phyloP scores from a whole-genome alignment of 2,329 filamentous ascomycete species.

The Colletotrichum agaves region DNA sequence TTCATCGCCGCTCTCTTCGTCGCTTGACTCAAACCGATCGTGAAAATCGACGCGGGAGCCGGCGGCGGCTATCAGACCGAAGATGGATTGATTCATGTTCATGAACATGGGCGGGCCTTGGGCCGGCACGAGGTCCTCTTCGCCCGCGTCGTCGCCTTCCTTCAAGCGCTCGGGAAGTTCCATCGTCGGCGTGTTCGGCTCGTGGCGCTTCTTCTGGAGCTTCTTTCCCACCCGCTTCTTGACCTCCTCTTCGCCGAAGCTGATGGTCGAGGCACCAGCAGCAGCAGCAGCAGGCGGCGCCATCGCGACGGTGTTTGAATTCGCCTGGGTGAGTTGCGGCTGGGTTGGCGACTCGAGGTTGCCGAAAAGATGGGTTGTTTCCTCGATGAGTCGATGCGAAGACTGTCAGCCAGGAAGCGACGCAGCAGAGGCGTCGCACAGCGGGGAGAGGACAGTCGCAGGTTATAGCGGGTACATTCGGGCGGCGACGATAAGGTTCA shows the following conservation, averaged over 20 bases:
- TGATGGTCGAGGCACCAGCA: constrained; percentile 37
- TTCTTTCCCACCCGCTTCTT: constrained; percentile 55
- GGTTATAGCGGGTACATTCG: constrained; percentile 35
- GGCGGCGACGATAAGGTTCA: constrained; percentile 29
- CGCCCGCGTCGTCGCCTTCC: constrained; percentile 60
- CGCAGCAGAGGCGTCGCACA: constrained; percentile 15
- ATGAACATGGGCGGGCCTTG: constrained; percentile 63
- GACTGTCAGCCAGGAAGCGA: neutral
- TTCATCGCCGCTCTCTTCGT: constrained; percentile 76
- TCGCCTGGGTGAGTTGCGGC: constrained; percentile 14
- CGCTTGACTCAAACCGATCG: constrained; percentile 84
- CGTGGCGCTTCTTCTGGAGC: constrained; percentile 57
- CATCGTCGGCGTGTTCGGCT: constrained; percentile 52
- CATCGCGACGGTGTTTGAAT: constrained; percentile 32
- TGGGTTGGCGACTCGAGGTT: neutral
- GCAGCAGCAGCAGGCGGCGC: constrained; percentile 20
- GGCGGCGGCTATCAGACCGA: constrained; percentile 90
- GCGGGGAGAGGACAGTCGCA: constrained; percentile 2
- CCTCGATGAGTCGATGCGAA: neutral
- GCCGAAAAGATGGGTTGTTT: neutral
- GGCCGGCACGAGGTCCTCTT: constrained; percentile 57
- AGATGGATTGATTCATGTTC: constrained; percentile 94
- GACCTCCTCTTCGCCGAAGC: constrained; percentile 49
- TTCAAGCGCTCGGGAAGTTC: constrained; percentile 65
- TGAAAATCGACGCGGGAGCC: constrained; percentile 86